Base-by-base conservation (phyloP, 2,329 filamentous ascomycete genomes). In the Chaetomiaceae sp. region DNA sequence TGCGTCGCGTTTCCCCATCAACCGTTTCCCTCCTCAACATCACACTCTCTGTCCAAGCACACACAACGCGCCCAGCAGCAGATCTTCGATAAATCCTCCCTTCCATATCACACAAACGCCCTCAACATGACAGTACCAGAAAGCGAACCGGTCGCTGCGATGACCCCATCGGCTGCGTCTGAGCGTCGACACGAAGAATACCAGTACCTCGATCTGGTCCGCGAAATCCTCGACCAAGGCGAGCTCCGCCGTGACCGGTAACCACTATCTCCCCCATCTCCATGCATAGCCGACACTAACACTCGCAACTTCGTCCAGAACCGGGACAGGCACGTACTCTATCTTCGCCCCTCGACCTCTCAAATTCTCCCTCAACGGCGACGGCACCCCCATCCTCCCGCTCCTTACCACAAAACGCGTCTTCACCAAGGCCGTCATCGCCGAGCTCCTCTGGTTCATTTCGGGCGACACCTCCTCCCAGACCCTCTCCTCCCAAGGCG, bases 381-480 rank as follows among this genome's bases (percentile, higher is more conserved):
- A 73, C 53, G 75, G 74, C 53, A 62, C 61, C 1, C 83, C 86
- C 2, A 76, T 96, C 61, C 81, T 99, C 17, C 93, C 93, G 20
- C 88, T 99, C 60, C 84, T 99, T 16, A 99, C 93, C 4, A 99
- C 93, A 3, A 99, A 99, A 69, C 89, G 93, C 60, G 93, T 99
- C 62, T 97, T 96, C 71, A 80, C 88, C 27, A 86, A 88, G 54
- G 92, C 91, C 62, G 87, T 99, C 44, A 77, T 97, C 56, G 87
- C 85, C 58, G 93, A 99, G 70, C 84, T 99, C 1, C 84, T 99
- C 55, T 99, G 93, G 93, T 99, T 99, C 71, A 78, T 99, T 60
- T 80, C 83, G 39, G 93, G 89, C 63, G 82, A 75, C 63, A 99
- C 93, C 3, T 89, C 88, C 1, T 91, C 89, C 1, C 71, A 82